Evolutionary conservation across 106 monocot genomes (phyloP), one percentile per base, ranked within the genome.

Genomic region (Cymbidium sinense): DNA sequence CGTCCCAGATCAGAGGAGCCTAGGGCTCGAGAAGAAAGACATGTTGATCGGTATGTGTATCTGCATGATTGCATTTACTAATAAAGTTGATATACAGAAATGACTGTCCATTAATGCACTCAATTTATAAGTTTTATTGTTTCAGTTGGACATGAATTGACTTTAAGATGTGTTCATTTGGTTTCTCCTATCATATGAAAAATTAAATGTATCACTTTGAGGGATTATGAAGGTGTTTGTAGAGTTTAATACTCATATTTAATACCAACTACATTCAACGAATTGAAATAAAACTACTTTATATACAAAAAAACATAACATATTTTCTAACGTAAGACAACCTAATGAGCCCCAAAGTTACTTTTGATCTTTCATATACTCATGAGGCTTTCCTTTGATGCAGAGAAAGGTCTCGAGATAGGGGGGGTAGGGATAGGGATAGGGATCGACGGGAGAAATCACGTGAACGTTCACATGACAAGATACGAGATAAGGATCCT

Each of bases 1-100:
- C 85, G 73, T 17, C 79, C 80, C 13, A 87, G 88, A 82, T 88
- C 91, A 2, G 96, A 96, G 81, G 96, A 96, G 78, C 88, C 96
- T 58, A 93, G 88, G 76, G 77, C 70, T 33, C 85, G 89, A 34
- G 93, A 91, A 74, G 91, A 91, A 33, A 87, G 83, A 25, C 80
- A 82, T 61, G 74, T 79, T 33, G 96, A 93, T 20, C 73, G 93
- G 91, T 93, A 25, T 39, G 15, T 50, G 33, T 33, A 76, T 5
- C 51, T 34, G 28, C 50, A 30, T 34, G 17, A 2, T 44, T 35
- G 43, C 41, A 43, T 44, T 27, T 27, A n/a, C 18, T 30, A 20
- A 20, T 15, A 0, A 52, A 50, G 20, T 73, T 31, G 33, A 15
- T 33, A 7, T 6, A 23, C 0, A 13, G 1, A 13, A 13, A 13